Conservation (phyloP, 1,284 basidiomycete species). For the Rhodotorula sp. region DNA sequence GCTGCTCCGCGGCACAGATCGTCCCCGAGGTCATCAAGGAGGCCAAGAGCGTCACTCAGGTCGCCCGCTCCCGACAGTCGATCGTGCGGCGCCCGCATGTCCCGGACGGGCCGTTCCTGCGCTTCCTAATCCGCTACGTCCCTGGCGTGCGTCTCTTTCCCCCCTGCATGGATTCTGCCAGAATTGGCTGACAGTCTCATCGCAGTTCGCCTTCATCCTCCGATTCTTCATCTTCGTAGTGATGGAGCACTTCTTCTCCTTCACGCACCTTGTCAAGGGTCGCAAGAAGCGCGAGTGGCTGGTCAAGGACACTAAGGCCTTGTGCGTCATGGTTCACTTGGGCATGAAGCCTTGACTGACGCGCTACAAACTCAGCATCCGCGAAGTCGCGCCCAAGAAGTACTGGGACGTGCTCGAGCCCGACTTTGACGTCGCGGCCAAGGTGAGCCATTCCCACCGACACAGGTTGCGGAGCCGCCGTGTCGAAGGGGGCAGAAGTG, state of each 20-base stretch:
- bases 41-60: constrained; percentile 27
- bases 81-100: constrained; percentile 23
- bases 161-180: neutral
- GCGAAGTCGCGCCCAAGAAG: constrained; percentile 25
- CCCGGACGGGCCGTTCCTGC: constrained; percentile 23
- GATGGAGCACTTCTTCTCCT: constrained; percentile 25
- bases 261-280: constrained; percentile 27
- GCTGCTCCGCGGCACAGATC: constrained; percentile 36
- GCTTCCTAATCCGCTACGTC: constrained; percentile 22
- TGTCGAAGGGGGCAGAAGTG: neutral
- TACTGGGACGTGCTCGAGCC: constrained; percentile 38
- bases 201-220: constrained; percentile 31
- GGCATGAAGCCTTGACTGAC: too few species aligned
- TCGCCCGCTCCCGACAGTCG: constrained; percentile 36
- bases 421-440: constrained; percentile 40
- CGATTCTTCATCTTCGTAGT: constrained; percentile 31
- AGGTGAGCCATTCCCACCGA: neutral
- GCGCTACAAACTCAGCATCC: constrained; percentile 16
- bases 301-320: constrained; percentile 18
- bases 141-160: constrained; percentile 23
- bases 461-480: neutral
- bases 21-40: constrained; percentile 34
- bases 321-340: constrained; percentile 13
- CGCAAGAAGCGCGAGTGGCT: constrained; percentile 12
- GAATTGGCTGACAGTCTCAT: neutral